Evolutionary conservation across 2,329 filamentous ascomycete genomes (phyloP), one percentile per base, ranked within the genome.

Genomic region (Colletotrichum sp.): DNA sequence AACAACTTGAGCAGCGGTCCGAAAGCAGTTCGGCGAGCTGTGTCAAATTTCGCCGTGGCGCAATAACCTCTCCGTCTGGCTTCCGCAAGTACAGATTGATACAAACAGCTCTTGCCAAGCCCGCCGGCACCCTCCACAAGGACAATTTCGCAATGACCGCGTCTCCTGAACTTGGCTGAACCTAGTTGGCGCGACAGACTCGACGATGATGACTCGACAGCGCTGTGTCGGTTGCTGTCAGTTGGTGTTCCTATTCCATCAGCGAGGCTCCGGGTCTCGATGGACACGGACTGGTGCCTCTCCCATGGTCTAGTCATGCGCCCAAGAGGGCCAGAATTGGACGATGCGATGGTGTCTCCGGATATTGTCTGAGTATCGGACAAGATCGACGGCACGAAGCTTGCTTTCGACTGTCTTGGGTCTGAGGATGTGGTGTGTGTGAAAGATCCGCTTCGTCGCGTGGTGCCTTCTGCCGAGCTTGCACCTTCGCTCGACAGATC

Each of bases 21-120:
- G 80, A 93, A 93, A 5, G 92, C 90, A 11, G 88, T 90, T 78
- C 89, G 89, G 78, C 90, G 87, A 1, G 91, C 89, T 1, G 89
- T 90, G 79, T 94, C 92, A 75, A 93, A 93, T 80, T 93, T 93
- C 55, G 92, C 90, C 36, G 91, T 92, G 8, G 91, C 91, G 79
- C 91, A 93, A 80, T 93, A 93, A 4, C 92, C 92, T 74, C 89
- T 88, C 61, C 90, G 87, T 66, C 92, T 87, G 19, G 90, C 90
- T 78, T 93, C 92, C 4, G 89, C 85, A 57, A 93, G 87, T 7
- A 93, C 89, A 11, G 91, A 92, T 79, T 93, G 91, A 30, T 93
- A 90, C 19, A 94, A 86, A 74, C 90, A 91, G 77, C 89, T 93
- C 82, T 94, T 94, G 19, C 92, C 92, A n/a, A 93, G 83, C 1